Evolutionary conservation across 2,329 filamentous ascomycete species (phyloP), one percentile per base, ranked within the genome.

Genomic region (Myriosclerotinia duriaeana): DNA sequence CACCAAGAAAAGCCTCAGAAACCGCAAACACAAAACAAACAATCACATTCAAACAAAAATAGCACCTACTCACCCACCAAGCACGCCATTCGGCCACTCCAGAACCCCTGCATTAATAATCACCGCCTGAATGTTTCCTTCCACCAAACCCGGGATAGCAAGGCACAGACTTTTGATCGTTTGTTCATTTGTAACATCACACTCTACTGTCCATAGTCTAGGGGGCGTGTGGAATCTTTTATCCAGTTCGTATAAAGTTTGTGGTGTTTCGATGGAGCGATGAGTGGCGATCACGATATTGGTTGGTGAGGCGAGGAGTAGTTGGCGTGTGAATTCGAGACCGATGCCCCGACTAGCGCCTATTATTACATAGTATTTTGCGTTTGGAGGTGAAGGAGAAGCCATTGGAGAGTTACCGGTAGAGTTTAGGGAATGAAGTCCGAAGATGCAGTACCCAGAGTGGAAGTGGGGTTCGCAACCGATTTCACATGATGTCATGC

Each of bases 121-220:
- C 4, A 59, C 62, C 2, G 62, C 6, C 5, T 65, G 53, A 2
- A 65, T 6, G 52, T 2, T 30, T 2, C 20, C 9, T 1, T 1
- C 9, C 7, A 40, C 15, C 40, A 40, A 59, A 2, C 12, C 8
- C n/a, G 83, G 75, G 85, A 86, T 71, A 80, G 78, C 70, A 85
- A 72, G 7, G 86, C 80, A 56, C 84, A 75, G 70, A 11, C 14
- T 42, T 65, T 76, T 75, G 48, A 87, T 85, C 74, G 82, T 85
- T 38, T 77, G 74, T 68, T 85, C 82, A 44, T 78, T 78, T 22
- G 81, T 75, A n/a, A 86, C 79, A 75, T 86, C 84, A 74, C 83
- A 85, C 63, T 80, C 77, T 66, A 74, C 26, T 5, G 71, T 68
- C 3, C 52, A 70, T 8, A 75, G 59, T 30, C 30, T 58, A 3